Evolutionary conservation across 768 basidiomycete genomes (phyloP).

Genomic region (Termitomyces sp.): DNA sequence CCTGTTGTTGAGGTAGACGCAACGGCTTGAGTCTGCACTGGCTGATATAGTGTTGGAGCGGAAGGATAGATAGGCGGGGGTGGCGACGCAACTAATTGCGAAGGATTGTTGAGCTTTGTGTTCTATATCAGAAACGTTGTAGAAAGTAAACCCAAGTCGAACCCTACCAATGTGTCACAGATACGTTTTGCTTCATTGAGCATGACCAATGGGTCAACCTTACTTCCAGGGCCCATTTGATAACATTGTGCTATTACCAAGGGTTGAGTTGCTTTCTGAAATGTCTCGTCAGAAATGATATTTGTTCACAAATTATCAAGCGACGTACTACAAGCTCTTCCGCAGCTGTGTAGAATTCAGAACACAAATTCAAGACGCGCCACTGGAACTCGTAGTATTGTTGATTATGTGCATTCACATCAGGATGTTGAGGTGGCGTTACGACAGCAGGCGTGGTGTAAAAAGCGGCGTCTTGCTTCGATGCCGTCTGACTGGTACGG

Average conservation of each 20-base stretch:
- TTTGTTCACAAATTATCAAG: conserved; percentile 2
- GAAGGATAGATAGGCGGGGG: conserved; percentile 54
- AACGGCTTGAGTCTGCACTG: conserved; percentile 19
- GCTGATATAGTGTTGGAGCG: conserved; percentile 37
- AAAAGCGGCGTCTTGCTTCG: conserved; percentile 35
- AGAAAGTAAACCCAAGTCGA: neutral
- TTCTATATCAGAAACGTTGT: conserved; percentile 1
- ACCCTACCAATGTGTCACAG: conserved; percentile 67
- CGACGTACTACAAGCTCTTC: conserved; percentile 74
- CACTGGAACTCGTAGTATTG: conserved; percentile 85
- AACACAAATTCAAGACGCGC: conserved; percentile 76
- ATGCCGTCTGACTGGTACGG: conserved; percentile 24
- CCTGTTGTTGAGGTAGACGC: conserved; percentile 23
- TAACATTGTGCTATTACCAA: conserved; percentile 78
- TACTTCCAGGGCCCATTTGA: conserved; percentile 61
- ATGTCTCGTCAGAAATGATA: conserved; percentile 9
- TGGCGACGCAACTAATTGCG: conserved; percentile 59
- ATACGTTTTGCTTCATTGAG: conserved; percentile 71
- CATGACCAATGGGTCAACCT: conserved; percentile 71
- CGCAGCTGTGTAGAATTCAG: conserved; percentile 81
- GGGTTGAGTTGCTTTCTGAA: conserved; percentile 55
- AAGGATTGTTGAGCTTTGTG: conserved; percentile 65
- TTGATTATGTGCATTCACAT: conserved; percentile 61
- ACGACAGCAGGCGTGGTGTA: conserved; percentile 29
- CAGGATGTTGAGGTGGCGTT: conserved; percentile 35